phyloP scores from a whole-genome alignment of 2,329 filamentous ascomycete genomes.

The Monosporascus sp. region DNA sequence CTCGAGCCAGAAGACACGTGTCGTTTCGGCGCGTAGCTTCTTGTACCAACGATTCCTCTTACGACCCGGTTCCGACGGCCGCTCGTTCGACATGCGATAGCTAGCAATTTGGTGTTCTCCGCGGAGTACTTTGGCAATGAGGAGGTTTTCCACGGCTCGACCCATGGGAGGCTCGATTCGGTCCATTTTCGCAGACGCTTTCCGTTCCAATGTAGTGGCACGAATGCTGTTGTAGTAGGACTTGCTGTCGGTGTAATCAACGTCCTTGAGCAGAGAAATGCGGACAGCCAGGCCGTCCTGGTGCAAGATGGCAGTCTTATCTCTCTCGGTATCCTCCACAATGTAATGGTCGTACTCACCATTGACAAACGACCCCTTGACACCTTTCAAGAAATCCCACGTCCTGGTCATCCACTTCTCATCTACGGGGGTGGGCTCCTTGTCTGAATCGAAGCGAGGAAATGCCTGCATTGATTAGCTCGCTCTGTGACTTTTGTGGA shows the following conservation, averaged over 20 bases:
- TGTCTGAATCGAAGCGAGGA: background rate
- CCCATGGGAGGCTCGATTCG: background rate
- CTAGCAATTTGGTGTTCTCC: background rate
- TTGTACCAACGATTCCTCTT: conserved; percentile 1
- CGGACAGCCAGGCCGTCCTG: background rate
- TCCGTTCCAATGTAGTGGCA: background rate
- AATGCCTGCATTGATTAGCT: too few relatives aligned
- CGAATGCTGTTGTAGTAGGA: background rate
- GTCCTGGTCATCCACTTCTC: background rate
- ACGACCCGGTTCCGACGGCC: background rate
- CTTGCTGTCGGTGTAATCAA: background rate
- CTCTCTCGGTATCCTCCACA: background rate
- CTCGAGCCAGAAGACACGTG: background rate
- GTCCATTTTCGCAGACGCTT: background rate
- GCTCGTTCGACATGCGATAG: background rate
- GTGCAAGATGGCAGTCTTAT: background rate
- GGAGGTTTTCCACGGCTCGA: background rate
- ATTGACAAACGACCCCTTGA: background rate
- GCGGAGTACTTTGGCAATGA: background rate
- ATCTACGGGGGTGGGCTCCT: background rate
- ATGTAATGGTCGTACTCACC: background rate
- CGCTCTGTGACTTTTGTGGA: background rate
- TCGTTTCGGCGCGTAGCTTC: background rate
- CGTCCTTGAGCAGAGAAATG: background rate
- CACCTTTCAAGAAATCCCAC: background rate